phyloP scores from a whole-genome alignment of 129 eudicot species.

The Centrapalus pauciflorus region DNA sequence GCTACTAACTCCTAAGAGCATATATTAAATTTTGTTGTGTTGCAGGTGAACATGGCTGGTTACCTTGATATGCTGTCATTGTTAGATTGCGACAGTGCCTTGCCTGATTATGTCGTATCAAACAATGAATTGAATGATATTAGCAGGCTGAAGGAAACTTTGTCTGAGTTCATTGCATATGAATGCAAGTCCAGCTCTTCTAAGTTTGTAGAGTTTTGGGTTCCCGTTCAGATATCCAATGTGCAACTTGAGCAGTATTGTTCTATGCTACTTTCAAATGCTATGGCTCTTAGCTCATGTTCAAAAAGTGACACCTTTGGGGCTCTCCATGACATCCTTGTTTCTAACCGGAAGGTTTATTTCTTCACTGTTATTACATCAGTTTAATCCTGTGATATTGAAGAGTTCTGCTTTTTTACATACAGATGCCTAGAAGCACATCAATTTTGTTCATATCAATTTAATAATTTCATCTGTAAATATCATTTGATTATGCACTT shows the following conservation, averaged over 20 bases:
- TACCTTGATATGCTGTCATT: slow-evolving; percentile 44
- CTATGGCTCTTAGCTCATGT: slow-evolving; percentile 51
- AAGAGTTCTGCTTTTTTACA: background rate
- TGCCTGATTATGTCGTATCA: slow-evolving; percentile 14
- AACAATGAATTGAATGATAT: slow-evolving; percentile 33
- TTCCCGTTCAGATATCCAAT: slow-evolving; percentile 73
- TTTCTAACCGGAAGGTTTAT: slow-evolving; percentile 68
- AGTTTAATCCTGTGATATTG: background rate
- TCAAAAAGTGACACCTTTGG: slow-evolving; percentile 60
- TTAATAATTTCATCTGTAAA: background rate
- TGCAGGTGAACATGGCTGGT: slow-evolving; percentile 50
- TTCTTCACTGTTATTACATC: slow-evolving; percentile 1
- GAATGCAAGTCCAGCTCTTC: slow-evolving; percentile 40
- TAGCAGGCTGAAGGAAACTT: slow-evolving; percentile 44
- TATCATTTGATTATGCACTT: background rate
- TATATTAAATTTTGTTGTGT: slow-evolving; percentile 7
- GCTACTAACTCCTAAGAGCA: slow-evolving; percentile 1
- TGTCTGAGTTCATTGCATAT: slow-evolving; percentile 38
- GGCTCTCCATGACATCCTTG: slow-evolving; percentile 59
- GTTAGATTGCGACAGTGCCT: slow-evolving; percentile 36
- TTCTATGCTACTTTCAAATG: slow-evolving; percentile 58
- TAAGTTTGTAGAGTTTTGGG: slow-evolving; percentile 78
- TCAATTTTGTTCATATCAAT: background rate
- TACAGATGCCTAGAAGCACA: background rate
- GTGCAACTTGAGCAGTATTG: slow-evolving; percentile 94